Conservation (phyloP, 2,329 filamentous ascomycete species). For the Acrocalymma vagum region DNA sequence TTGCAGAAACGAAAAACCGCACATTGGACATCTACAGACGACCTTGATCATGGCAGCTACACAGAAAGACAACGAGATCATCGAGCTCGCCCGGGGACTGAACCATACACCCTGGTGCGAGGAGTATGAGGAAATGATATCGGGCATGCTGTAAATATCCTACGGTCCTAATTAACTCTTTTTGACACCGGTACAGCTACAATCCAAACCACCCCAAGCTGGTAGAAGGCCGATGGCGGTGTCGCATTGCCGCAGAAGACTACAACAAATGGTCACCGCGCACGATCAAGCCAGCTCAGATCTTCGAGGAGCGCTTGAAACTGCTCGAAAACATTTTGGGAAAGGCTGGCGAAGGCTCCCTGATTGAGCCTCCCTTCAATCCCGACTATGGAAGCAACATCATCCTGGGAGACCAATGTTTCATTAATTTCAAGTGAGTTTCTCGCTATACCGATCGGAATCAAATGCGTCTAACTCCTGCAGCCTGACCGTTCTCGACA, state of each 20-base stretch:
- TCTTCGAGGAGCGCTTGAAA: constrained; percentile 33
- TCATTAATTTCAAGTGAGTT: constrained; percentile 71
- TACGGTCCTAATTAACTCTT: background rate
- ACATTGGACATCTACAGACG: no score
- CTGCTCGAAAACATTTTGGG: constrained; percentile 41
- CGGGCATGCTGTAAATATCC: constrained; percentile 64
- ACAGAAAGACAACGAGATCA: constrained; percentile 53
- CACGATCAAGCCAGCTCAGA: constrained; percentile 17
- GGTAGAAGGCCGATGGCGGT: constrained; percentile 60
- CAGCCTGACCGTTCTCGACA: no score
- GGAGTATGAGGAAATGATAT: constrained; percentile 72
- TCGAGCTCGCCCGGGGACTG: constrained; percentile 58
- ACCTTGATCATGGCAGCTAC: constrained; percentile 51
- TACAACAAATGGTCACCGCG: constrained; percentile 62
- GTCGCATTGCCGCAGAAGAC: constrained; percentile 64
- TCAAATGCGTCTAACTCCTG: no score
- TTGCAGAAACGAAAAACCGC: no score
- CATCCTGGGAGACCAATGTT: constrained; percentile 68
- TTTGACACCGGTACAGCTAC: constrained; percentile 53
- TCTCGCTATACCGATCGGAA: no score
- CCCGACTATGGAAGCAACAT: constrained; percentile 75
- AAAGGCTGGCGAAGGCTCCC: constrained; percentile 43
- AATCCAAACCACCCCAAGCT: constrained; percentile 60
- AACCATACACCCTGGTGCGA: constrained; percentile 65
- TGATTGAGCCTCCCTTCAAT: constrained; percentile 68